phyloP scores from a whole-genome alignment of 805 yeast genomes.

The Sugiyamaella lignohabitans region DNA sequence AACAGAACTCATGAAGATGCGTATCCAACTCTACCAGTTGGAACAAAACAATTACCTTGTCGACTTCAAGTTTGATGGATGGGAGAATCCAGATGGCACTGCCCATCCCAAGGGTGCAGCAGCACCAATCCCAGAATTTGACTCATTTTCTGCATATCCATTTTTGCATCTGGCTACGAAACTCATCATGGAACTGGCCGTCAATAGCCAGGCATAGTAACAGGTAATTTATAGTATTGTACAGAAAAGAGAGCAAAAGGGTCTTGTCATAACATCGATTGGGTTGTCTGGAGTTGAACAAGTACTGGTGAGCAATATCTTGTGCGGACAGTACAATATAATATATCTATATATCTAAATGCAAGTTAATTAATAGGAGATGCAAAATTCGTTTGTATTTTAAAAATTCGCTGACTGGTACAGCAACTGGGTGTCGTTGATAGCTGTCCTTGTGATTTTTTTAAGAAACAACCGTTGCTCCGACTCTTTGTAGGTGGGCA shows the following conservation, averaged over 20 bases:
- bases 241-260: slow-evolving; percentile 12
- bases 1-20: slow-evolving; percentile 85
- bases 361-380: too few relatives aligned
- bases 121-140: slow-evolving; percentile 44
- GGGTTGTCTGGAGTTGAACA: too few relatives aligned
- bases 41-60: slow-evolving; percentile 95
- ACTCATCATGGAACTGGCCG: slow-evolving; percentile 94
- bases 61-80: slow-evolving; percentile 96
- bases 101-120: slow-evolving; percentile 11
- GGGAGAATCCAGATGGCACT: slow-evolving; percentile 49
- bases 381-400: too few relatives aligned
- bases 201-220: slow-evolving; percentile 75
- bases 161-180: slow-evolving; percentile 88
- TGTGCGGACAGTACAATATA: too few relatives aligned
- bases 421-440: slow-evolving; percentile 17
- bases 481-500: slow-evolving; percentile 20
- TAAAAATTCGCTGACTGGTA: too few relatives aligned
- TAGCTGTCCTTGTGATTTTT: slow-evolving; percentile 17
- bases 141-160: slow-evolving; percentile 93
- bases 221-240: slow-evolving; percentile 2
- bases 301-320: too few relatives aligned
- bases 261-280: too few relatives aligned
- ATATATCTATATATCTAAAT: too few relatives aligned
- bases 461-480: slow-evolving; percentile 24
- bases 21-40: slow-evolving; percentile 88